Evolutionary conservation across 768 basidiomycete species (phyloP), one percentile per base, ranked within the genome.

Genomic region (Lactarius evosmus): DNA sequence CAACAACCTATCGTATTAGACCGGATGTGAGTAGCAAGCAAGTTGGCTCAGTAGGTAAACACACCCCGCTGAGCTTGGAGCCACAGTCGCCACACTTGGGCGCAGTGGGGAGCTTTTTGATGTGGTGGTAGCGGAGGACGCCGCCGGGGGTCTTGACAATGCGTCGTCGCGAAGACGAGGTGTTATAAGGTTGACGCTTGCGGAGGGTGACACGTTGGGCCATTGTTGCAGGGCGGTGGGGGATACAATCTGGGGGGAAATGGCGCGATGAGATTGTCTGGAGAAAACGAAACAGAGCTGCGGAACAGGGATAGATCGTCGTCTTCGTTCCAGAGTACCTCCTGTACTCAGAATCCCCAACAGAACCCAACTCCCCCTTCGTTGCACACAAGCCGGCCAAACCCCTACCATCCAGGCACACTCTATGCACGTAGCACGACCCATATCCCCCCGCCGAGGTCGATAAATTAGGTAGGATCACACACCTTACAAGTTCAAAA

Each of bases 81-180:
- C 95, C 96, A 72, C 97, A 99, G 82, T 99, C 97, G 84, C 97
- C 97, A 78, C 96, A 99, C 79, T 98, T 97, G 70, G 95, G 96
- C 52, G 89, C 80, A 33, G 91, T 85, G 61, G 87, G 88, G 69
- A 86, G 86, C 82, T 99, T 98, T 86, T 95, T 93, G 79, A 98
- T 80, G 78, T 97, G 92, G 82, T 98, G 95, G 81, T 96, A 95
- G 72, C 96, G 93, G 71, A 98, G 89, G 80, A 91, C 93, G 69
- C 97, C 97, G 79, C 96, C 97, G 60, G 97, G 97, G 40, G 97
- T 98, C 85, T 98, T 98, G 66, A 98, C 87, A 69, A 98, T 85
- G 71, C 95, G 89, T 75, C 95, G 85, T 75, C 93, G 87, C 85
- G 89, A 95, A 63, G 96, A 98, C 72, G 88, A 87, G 78, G 97